These are phyloP conservation scores for Ambrosiella cleistominuta DNA, from an alignment of 2,329 filamentous ascomycete genomes.

Conservation along the genomic window DNA sequence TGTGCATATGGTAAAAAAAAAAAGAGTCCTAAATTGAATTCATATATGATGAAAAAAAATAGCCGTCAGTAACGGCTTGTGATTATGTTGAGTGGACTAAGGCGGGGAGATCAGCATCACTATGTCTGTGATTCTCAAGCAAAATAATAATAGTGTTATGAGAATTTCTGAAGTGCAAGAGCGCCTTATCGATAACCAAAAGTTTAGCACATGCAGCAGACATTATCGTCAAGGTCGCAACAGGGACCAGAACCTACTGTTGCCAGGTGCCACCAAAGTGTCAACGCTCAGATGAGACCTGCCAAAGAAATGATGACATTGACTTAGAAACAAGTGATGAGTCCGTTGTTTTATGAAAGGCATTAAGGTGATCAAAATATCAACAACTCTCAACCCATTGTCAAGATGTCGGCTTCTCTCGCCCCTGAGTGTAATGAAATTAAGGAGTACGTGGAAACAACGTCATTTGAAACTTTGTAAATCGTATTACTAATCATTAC, in stretches of 20 bases:
- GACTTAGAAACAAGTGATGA: too few relatives aligned
- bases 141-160: background rate
- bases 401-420: conserved; percentile 74
- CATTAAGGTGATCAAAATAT: background rate
- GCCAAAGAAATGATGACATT: background rate
- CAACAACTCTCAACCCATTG: background rate
- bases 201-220: conserved; percentile 2
- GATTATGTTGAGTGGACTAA: background rate
- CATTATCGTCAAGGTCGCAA: background rate
- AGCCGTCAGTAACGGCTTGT: background rate
- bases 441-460: conserved; percentile 55
- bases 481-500: background rate
- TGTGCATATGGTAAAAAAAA: background rate
- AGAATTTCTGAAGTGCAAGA: conserved; percentile 11
- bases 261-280: background rate
- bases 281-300: background rate
- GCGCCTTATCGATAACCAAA: conserved; percentile 11
- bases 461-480: background rate
- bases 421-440: conserved; percentile 88
- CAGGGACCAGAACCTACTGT: background rate
- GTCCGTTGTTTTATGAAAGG: too few relatives aligned
- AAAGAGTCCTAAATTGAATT: background rate
- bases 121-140: background rate
- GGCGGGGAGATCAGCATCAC: background rate
- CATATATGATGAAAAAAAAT: background rate